Conservation (phyloP, 148 eudicot genomes). For the Gaultheria prostrata region DNA sequence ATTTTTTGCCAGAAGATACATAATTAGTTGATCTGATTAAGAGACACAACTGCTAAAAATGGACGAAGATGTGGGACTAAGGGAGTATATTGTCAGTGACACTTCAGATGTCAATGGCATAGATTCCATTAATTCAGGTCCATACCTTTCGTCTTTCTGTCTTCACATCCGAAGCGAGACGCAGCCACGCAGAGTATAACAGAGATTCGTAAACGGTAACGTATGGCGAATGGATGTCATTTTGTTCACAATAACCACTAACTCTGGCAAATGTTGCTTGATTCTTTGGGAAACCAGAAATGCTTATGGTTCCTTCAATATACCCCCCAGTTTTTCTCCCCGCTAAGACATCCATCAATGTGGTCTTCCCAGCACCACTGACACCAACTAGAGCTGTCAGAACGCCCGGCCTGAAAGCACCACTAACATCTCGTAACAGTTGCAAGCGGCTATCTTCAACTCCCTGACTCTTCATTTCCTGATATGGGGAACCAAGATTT, state of each 20-base stretch:
- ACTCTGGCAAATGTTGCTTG: no score
- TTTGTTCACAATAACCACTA: conserved; percentile 14
- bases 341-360: no score
- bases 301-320: no score
- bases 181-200: conserved; percentile 38
- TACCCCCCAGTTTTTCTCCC: no score
- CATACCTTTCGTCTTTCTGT: conserved; percentile 38
- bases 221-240: conserved; percentile 36
- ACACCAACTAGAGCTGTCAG: conserved; percentile 25
- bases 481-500: not conserved
- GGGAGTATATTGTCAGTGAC: not conserved
- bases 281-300: no score
- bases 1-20: not conserved
- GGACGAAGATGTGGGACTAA: not conserved
- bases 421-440: conserved; percentile 22
- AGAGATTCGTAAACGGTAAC: conserved; percentile 39
- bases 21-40: not conserved
- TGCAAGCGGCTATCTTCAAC: conserved; percentile 27
- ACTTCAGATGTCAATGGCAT: not conserved
- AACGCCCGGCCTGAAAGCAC: conserved; percentile 27
- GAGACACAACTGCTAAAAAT: not conserved
- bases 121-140: not conserved
- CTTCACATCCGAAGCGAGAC: conserved; percentile 22
- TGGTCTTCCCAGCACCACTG: no score
- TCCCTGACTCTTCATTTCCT: conserved; percentile 40